Evolutionary conservation across 129 eudicot genomes (phyloP).

Genomic region (Flaveria bidentis): DNA sequence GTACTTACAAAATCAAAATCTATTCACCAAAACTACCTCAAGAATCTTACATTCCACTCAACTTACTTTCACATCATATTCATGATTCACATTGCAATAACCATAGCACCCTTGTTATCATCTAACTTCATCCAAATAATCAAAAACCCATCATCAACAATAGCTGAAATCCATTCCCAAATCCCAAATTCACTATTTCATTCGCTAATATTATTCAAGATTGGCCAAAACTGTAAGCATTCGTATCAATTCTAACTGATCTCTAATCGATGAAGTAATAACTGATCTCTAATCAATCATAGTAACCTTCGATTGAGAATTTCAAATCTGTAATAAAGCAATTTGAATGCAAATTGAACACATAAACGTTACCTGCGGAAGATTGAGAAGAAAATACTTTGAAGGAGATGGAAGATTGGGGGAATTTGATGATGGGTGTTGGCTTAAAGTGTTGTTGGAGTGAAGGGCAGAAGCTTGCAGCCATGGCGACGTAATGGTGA

Average conservation of each 20-base stretch:
- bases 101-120: neutral
- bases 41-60: neutral
- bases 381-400: constrained; percentile 52
- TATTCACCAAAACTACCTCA: neutral
- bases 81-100: neutral
- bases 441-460: constrained; percentile 44
- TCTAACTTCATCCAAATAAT: neutral
- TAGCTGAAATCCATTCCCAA: neutral
- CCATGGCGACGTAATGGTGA: constrained; percentile 46
- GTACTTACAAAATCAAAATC: neutral
- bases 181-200: no score
- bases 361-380: constrained; percentile 45
- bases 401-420: constrained; percentile 39
- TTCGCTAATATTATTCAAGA: neutral
- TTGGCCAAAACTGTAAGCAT: neutral
- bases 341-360: neutral
- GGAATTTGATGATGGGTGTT: constrained; percentile 37
- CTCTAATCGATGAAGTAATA: neutral
- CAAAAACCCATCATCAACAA: neutral
- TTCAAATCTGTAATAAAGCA: neutral
- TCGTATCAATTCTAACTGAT: neutral
- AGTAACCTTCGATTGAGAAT: no score
- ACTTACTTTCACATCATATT: neutral
- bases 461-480: constrained; percentile 56
- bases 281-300: neutral